phyloP scores from a whole-genome alignment of 139 green algal genomes.

The Coelastrella sp. region DNA sequence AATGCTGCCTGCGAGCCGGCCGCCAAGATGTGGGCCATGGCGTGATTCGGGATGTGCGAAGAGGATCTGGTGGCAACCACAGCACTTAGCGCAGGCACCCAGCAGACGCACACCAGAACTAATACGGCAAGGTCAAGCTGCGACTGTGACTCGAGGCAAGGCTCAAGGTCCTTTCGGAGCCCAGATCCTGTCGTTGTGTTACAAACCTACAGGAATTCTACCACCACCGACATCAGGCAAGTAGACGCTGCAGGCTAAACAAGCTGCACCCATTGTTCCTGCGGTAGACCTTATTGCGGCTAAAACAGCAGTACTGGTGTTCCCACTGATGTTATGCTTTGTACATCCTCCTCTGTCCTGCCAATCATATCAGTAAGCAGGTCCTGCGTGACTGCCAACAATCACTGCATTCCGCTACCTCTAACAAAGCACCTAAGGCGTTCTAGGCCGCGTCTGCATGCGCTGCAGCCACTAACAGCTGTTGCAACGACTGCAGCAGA shows the following conservation, averaged over 20 bases:
- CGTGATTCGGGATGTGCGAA: background rate
- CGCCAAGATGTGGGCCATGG: background rate
- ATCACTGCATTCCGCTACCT: too few relatives aligned
- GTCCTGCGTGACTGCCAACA: too few relatives aligned
- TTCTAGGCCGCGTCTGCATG: too few relatives aligned
- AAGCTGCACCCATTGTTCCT: too few relatives aligned
- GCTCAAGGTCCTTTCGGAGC: background rate
- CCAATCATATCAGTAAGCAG: too few relatives aligned
- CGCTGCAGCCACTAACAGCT: background rate
- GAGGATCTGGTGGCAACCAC: background rate
- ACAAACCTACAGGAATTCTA: background rate
- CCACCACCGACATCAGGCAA: too few relatives aligned
- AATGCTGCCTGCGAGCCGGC: background rate
- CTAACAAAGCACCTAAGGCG: too few relatives aligned
- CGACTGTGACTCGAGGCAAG: background rate
- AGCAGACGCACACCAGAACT: background rate
- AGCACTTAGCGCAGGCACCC: background rate
- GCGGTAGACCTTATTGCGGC: too few relatives aligned
- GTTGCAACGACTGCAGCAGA: background rate
- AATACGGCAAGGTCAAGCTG: background rate
- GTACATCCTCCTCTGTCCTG: too few relatives aligned
- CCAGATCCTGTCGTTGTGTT: conserved; percentile 6
- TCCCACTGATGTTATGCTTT: too few relatives aligned
- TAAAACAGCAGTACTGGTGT: too few relatives aligned
- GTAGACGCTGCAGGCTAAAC: too few relatives aligned